Conservation (phyloP, 805 yeast species). For the Lipomyces yamadae region DNA sequence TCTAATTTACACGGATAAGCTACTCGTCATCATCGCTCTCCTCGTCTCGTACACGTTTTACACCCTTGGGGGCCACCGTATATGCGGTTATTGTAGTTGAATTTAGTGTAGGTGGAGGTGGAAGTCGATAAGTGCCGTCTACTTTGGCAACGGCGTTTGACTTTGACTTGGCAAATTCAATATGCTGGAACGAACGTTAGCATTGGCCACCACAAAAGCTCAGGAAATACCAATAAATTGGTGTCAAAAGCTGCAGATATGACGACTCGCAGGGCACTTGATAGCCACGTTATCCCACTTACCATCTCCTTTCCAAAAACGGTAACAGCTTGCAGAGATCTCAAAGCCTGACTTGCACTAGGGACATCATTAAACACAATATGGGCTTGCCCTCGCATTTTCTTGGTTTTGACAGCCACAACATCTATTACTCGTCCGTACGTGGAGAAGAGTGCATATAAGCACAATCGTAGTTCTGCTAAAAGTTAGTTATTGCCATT, state of each 20-base stretch:
- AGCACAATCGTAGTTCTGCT: conserved; percentile 43
- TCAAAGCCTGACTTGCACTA: conserved; percentile 45
- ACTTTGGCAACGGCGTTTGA: conserved; percentile 43
- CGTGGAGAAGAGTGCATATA: conserved; percentile 48
- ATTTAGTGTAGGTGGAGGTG: conserved; percentile 29
- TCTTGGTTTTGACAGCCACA: conserved; percentile 46
- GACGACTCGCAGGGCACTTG: neutral
- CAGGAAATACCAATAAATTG: neutral
- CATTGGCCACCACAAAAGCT: neutral
- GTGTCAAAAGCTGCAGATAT: neutral
- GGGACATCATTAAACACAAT: conserved; percentile 44
- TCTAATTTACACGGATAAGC: neutral
- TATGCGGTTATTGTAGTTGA: conserved; percentile 30
- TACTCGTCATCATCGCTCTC: conserved; percentile 21
- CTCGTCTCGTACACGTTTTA: conserved; percentile 25
- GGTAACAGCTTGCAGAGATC: conserved; percentile 41
- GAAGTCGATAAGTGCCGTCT: conserved; percentile 42
- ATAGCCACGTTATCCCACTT: conserved; percentile 3
- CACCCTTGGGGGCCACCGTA: conserved; percentile 16
- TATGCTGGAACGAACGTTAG: conserved; percentile 19
- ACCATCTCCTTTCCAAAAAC: conserved; percentile 47
- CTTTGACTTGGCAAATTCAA: conserved; percentile 43
- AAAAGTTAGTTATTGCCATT: neutral
- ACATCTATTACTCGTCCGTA: conserved; percentile 48
- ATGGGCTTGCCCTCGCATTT: conserved; percentile 54